phyloP scores from a whole-genome alignment of 257 asterid genomes.

The Penstemon newberryi region DNA sequence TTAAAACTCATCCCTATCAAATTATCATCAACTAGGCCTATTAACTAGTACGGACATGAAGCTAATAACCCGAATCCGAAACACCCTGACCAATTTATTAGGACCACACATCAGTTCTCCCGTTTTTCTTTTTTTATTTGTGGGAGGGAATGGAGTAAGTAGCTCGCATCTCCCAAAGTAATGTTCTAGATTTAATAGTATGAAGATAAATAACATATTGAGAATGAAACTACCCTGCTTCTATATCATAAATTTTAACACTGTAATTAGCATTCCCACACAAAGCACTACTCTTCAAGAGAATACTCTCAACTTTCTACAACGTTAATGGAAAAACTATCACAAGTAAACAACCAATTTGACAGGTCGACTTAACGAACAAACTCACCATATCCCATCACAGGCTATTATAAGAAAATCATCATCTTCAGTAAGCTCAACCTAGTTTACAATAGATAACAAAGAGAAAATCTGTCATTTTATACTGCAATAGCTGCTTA shows the following conservation, averaged over 20 bases:
- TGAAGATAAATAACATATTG: too few species aligned
- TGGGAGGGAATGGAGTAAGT: too few species aligned
- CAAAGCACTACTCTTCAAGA: constrained; percentile 15
- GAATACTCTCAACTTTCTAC: constrained; percentile 1
- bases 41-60: too few species aligned
- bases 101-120: too few species aligned
- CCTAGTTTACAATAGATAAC: constrained; percentile 44
- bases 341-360: constrained; percentile 7
- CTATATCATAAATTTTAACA: background rate
- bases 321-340: background rate
- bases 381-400: constrained; percentile 94
- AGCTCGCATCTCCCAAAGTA: too few species aligned
- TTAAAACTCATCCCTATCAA: too few species aligned
- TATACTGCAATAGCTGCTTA: constrained; percentile 8
- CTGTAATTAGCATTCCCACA: constrained; percentile 5
- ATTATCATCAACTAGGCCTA: too few species aligned
- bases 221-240: too few species aligned
- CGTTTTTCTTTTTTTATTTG: too few species aligned
- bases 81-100: too few species aligned
- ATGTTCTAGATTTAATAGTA: too few species aligned
- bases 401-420: constrained; percentile 92
- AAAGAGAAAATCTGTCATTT: constrained; percentile 27
- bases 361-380: background rate
- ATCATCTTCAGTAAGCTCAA: constrained; percentile 74
- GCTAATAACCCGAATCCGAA: too few species aligned